Conservation (phyloP, 2,329 filamentous ascomycete genomes). For the Xylariaceae sp. region DNA sequence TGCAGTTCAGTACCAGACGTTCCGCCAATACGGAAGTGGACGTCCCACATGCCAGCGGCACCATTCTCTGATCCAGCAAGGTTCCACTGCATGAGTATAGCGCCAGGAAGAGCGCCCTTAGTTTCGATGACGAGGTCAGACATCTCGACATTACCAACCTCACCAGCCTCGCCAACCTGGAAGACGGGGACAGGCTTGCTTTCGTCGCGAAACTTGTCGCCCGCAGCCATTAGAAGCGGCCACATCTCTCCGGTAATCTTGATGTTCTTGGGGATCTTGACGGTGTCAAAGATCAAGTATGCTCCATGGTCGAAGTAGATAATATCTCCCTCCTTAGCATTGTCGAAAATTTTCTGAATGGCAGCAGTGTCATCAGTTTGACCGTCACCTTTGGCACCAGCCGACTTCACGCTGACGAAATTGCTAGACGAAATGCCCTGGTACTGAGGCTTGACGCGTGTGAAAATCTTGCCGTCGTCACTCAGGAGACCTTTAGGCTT, state of each 20-base stretch:
- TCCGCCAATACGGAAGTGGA: slow-evolving; percentile 93
- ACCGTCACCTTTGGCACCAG: slow-evolving; percentile 87
- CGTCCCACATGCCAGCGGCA: slow-evolving; percentile 84
- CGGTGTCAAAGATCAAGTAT: slow-evolving; percentile 70
- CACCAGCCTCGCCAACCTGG: slow-evolving; percentile 77
- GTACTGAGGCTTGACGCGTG: slow-evolving; percentile 89
- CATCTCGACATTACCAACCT: slow-evolving; percentile 82
- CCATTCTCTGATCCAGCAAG: slow-evolving; percentile 69
- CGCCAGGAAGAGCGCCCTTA: slow-evolving; percentile 79
- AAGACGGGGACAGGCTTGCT: slow-evolving; percentile 81
- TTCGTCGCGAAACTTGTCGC: slow-evolving; percentile 71
- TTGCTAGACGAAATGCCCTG: slow-evolving; percentile 64
- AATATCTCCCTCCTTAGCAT: slow-evolving; percentile 63
- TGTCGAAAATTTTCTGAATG: slow-evolving; percentile 78
- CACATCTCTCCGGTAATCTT: slow-evolving; percentile 91
- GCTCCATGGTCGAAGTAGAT: slow-evolving; percentile 77
- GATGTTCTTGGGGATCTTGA: slow-evolving; percentile 76
- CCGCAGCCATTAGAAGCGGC: slow-evolving; percentile 85
- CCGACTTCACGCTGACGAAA: slow-evolving; percentile 82
- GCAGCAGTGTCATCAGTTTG: slow-evolving; percentile 82
- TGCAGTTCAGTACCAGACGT: slow-evolving; percentile 82
- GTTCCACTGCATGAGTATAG: slow-evolving; percentile 92
- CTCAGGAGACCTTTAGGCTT: slow-evolving; percentile 70
- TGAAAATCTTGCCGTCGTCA: slow-evolving; percentile 69
- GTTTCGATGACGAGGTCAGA: slow-evolving; percentile 86